Evolutionary conservation across 768 basidiomycete species (phyloP), one percentile per base, ranked within the genome.

Genomic region (Phallus indusiatus): DNA sequence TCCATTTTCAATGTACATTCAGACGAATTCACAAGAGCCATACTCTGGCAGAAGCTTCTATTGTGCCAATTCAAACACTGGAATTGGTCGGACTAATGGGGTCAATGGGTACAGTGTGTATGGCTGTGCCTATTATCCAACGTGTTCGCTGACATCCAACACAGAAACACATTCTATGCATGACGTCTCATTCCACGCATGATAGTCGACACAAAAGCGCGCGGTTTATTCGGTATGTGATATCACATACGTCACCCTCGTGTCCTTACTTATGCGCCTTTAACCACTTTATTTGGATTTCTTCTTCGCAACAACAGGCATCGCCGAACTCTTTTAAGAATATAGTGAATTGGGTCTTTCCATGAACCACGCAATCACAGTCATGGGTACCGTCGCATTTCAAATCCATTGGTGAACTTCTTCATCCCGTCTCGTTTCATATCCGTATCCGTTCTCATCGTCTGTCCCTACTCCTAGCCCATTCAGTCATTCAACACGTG

Each of bases 131-230:
- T 56, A 37, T 8, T 37, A 7, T 7, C 49, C 12, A 51, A 20
- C n/a, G 22, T n/a, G n/a, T n/a, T n/a, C n/a, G n/a, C n/a, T n/a
- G n/a, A n/a, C n/a, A n/a, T n/a, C n/a, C n/a, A n/a, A n/a, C n/a
- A 28, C 9, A 28, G 77, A 51, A 76, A 79, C 61, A 80, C 81
- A 0, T 77, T 82, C 65, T 77, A 79, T 60, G n/a, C 73, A n/a
- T 82, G 79, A 76, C 73, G 75, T 46, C 80, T 84, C 62, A 68
- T 83, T 20, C 81, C 81, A 9, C 75, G 79, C 11, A 72, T 81
- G 73, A 74, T 82, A 18, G 76, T 80, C 9, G 76, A 82, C 62
- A 77, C 74, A 0, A 76, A 73, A 59, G 72, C 70, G 0, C 73
- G 80, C n/a, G 76, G 78, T 61, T 68, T 82, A 8, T 76, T 71